These are phyloP conservation scores for Chloranthus sessilifolius DNA, from an alignment of 164 flowering plant genomes.

Conservation along the genomic window DNA sequence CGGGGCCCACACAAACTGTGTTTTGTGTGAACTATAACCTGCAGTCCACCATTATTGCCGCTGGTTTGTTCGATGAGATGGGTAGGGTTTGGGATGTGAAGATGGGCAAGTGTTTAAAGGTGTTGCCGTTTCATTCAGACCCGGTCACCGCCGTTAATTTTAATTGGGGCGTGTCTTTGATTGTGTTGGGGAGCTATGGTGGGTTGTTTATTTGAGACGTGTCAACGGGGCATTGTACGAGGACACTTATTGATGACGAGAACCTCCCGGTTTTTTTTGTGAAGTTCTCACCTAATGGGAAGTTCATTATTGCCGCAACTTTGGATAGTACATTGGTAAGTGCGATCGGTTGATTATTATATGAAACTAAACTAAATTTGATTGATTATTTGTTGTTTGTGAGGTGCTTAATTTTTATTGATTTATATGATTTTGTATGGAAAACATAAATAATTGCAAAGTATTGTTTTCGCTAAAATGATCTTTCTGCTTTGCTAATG, in stretches of 20 bases:
- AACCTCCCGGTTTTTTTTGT: constrained; percentile 90
- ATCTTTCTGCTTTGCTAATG: too few species aligned
- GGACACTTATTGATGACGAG: constrained; percentile 92
- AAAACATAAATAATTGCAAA: too few species aligned
- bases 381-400: too few species aligned
- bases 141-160: constrained; percentile 86
- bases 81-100: constrained; percentile 95
- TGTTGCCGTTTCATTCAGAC: constrained; percentile 89
- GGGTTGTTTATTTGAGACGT: constrained; percentile 97
- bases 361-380: too few species aligned
- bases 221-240: constrained; percentile 87
- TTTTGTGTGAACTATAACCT: constrained; percentile 88
- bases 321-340: constrained; percentile 85
- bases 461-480: too few species aligned
- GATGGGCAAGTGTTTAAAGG: constrained; percentile 84
- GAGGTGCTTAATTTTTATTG: too few species aligned
- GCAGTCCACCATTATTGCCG: constrained; percentile 77
- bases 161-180: constrained; percentile 63
- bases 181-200: constrained; percentile 88
- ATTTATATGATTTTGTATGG: too few species aligned
- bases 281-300: constrained; percentile 92
- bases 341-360: too few species aligned
- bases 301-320: constrained; percentile 87
- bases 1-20: constrained; percentile 90
- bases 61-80: constrained; percentile 95